Evolutionary conservation across 2,329 filamentous ascomycete genomes (phyloP), one percentile per base, ranked within the genome.

Genomic region (Beauveria medogensis): DNA sequence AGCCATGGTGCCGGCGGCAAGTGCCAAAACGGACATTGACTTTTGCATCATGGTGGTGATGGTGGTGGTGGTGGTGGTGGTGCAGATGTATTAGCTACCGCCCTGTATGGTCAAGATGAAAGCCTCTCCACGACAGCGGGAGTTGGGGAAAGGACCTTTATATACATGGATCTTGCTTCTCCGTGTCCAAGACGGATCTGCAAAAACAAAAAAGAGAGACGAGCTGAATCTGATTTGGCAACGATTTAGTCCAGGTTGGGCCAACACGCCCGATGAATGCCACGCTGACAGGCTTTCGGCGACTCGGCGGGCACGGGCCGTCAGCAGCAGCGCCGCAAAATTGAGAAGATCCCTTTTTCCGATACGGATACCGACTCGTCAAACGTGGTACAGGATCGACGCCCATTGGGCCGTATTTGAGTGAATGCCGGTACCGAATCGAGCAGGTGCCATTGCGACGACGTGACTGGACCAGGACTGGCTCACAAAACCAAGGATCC

Each of bases 1-100:
- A 58, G 55, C 61, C 37, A 65, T 53, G 47, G 60, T 65, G 41
- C 63, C 55, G 4, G 66, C 60, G 37, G 65, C 65, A n/a, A 63
- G 28, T 16, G 66, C 55, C 46, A 65, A 60, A n/a, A 63, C 54
- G 7, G 65, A 40, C 37, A 61, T 34, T 18, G 59, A 34, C 34
- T 53, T 51, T 34, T 61, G 53, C 53, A 57, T 61, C 59, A 61
- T 57, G 53, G 9, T 46, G 52, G 37, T 2, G 43, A 22, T 48
- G 14, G 26, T 5, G 16, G 37, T 34, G n/a, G n/a, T 51, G 55
- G 41, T 44, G 16, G 8, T 12, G 24, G 3, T n/a, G 7, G 6
- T 18, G 28, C 24, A 55, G 26, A 55, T 24, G 41, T 47, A 46
- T 22, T 14, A 46, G 40, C 26, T 55, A 20, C 16, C 44, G 44